Base-by-base conservation (phyloP, 345 rosid genomes). In the Carallia brachiata region DNA sequence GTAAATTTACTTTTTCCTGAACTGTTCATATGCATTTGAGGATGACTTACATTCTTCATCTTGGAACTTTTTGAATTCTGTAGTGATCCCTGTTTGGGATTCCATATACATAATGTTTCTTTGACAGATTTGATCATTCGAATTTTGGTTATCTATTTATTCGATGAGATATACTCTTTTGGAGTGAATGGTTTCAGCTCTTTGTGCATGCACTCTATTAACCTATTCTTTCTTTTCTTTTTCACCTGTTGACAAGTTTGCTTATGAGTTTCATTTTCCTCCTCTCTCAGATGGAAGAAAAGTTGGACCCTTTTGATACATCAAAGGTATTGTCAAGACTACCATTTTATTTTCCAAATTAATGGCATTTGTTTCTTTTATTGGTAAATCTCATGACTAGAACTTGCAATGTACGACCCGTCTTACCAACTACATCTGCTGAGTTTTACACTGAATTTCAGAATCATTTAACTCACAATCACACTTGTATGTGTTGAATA, bases 201-300 rank as follows among this genome's bases (percentile, higher is more conserved):
- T 32, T 32, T 32, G 17, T 59, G 31, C 15, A 19, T 59, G 31
- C 36, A 32, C 34, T 32, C 19, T 59, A 7, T 61, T 34, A 23
- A 23, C 9, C 23, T 54, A 7, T 1, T 39, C 40, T 61, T 36
- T 37, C 58, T 9, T 34, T 56, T 30, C 27, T 55, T 52, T 62
- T 53, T 34, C 36, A 54, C 13, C 47, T 76, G 60, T 15, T 62
- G 48, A 30, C 73, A 61, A 36, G 7, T 61, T 48, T 48, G 27
- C 47, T 67, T 3, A 69, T 65, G 62, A 32, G 65, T 61, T 65
- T 23, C 50, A 59, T 70, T 65, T 72, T 60, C 40, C 63, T 52
- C 47, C 23, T 23, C 23, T 23, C n/a, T 72, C 86, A 95, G 99
- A 84, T 87, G 75, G 99, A 95, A 76, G 80, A 72, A 67, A 84